Base-by-base conservation (phyloP, 257 asterid genomes). In the Ligustrum vulgare region DNA sequence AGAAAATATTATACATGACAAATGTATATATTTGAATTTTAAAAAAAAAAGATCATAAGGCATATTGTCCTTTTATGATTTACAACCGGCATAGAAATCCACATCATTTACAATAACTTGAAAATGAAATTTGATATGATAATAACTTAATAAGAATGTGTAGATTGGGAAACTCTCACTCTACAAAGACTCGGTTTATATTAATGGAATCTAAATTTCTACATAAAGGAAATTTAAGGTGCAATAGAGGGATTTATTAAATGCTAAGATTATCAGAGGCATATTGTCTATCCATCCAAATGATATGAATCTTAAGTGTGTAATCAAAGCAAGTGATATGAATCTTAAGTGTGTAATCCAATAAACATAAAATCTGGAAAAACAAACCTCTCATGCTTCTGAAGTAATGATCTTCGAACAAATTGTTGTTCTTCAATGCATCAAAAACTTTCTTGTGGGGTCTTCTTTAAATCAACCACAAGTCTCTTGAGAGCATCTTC, bases 401-500 rank as follows among this genome's bases (percentile, higher is more conserved):
- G 89, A 73, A 85, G 89, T 80, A 85, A 76, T 58, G 89, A 85
- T 75, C 89, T 80, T 15, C 89, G 78, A 39, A 80, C 70, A 60
- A 87, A 79, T 66, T 85, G 89, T 85, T 87, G 73, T 85, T 85
- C 80, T 82, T 85, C 23, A 85, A 41, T 10, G 89, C 89, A 37
- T 85, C 84, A 76, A 85, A 85, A 45, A 85, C 85, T n/a, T 76
- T 85, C 87, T 69, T 83, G 71, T 36, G 89, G 89, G 54, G 89
- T 80, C 68, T 82, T 85, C 28, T 78, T 78, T 76, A 85, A 45
- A 18, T 82, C 87, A 16, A 16, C 60, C 15, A 85, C 87, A 75
- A 85, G 89, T 51, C 87, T 85, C 76, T 85, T 82, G 82, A 85
- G 73, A 32, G 89, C 82, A 47, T 85, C 89, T 82, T 85, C 89